phyloP scores from a whole-genome alignment of 2,329 filamentous ascomycete species.

The Didymella lethalis region DNA sequence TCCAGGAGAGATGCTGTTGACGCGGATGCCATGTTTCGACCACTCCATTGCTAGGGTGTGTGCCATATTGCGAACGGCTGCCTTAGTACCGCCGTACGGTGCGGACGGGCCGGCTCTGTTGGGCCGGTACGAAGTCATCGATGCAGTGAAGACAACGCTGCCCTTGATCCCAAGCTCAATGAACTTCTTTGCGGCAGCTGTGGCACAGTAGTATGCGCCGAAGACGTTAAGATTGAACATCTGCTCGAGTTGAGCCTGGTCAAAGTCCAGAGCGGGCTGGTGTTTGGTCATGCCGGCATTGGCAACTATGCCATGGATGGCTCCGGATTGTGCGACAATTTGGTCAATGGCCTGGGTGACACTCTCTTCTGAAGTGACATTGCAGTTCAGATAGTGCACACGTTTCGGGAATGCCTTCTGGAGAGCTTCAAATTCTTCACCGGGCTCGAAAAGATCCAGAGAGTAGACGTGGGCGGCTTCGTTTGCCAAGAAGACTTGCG shows the following conservation, averaged over 20 bases:
- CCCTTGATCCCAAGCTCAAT: conserved; percentile 58
- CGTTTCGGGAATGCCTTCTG: conserved; percentile 54
- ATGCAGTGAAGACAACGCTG: conserved; percentile 59
- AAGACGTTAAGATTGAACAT: conserved; percentile 60
- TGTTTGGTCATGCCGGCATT: conserved; percentile 63
- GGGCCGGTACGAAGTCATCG: conserved; percentile 60
- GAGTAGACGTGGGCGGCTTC: conserved; percentile 58
- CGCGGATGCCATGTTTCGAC: conserved; percentile 80
- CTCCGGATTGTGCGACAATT: conserved; percentile 57
- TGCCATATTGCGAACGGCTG: conserved; percentile 54
- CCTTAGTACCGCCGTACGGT: conserved; percentile 56
- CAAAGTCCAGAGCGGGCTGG: conserved; percentile 62
- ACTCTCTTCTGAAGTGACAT: conserved; percentile 59
- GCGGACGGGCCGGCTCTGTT: conserved; percentile 62
- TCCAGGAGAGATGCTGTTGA: conserved; percentile 84
- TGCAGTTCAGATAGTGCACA: conserved; percentile 56
- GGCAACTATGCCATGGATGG: conserved; percentile 61
- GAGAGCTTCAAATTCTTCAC: conserved; percentile 56
- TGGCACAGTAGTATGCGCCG: conserved; percentile 58
- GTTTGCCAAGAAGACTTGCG: conserved; percentile 57
- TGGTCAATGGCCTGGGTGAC: conserved; percentile 57
- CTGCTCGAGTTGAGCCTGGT: conserved; percentile 57
- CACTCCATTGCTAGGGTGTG: conserved; percentile 78
- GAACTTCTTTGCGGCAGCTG: conserved; percentile 56
- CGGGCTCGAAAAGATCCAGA: conserved; percentile 58